These are phyloP conservation scores for Nakaseomyces delphensis DNA, from an alignment of 1,139 yeast species.

Conservation along the genomic window DNA sequence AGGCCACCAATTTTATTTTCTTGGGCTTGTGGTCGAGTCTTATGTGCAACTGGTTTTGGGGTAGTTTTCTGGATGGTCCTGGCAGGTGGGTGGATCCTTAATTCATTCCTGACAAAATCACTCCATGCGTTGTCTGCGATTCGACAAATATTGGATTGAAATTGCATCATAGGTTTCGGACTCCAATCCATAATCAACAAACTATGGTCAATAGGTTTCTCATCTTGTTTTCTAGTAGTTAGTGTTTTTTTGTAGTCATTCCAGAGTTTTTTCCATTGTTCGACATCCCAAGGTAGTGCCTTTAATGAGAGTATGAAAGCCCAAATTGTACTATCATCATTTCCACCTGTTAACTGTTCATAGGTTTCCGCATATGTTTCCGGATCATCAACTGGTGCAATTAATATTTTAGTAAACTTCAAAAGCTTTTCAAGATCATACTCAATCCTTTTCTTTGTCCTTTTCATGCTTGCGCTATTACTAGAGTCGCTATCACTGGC, in stretches of 20 bases:
- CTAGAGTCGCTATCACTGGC: conserved; percentile 13
- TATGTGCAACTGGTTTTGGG: conserved; percentile 9
- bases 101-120: conserved; percentile 20
- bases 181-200: conserved; percentile 24
- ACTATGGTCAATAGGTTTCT: conserved; percentile 8
- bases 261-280: conserved; percentile 26
- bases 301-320: conserved; percentile 25
- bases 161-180: conserved; percentile 16
- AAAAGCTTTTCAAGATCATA: conserved; percentile 18
- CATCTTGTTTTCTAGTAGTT: conserved; percentile 11
- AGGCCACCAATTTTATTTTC: neutral
- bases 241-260: conserved; percentile 15
- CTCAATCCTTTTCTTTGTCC: conserved; percentile 25
- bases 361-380: conserved; percentile 26
- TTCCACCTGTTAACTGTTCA: conserved; percentile 20
- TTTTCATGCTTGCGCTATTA: conserved; percentile 18
- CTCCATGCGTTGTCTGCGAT: conserved; percentile 26
- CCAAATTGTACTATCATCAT: conserved; percentile 26
- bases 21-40: conserved; percentile 12
- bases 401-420: conserved; percentile 22
- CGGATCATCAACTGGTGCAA: conserved; percentile 25
- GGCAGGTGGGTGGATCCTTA: conserved; percentile 16
- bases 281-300: conserved; percentile 28
- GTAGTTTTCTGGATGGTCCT: conserved; percentile 9
- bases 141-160: conserved; percentile 21